Evolutionary conservation across 148 eudicot species (phyloP).

Genomic region (Amaranthus cruentus): DNA sequence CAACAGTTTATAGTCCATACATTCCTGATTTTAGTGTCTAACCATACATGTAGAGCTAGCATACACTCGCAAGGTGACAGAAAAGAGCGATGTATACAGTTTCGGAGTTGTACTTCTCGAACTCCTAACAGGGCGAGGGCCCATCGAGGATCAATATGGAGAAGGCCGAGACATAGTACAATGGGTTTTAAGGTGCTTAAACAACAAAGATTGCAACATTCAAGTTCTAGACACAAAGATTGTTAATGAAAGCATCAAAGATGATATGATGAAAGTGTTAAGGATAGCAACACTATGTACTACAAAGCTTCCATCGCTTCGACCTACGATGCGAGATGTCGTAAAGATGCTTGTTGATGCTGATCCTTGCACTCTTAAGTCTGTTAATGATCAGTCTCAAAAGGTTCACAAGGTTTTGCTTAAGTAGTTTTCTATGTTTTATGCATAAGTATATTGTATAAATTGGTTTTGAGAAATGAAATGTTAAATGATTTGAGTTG

Average conservation of each 20-base stretch:
- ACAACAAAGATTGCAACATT: slow-evolving; percentile 2
- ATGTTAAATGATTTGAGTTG: neutral
- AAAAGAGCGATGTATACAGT: slow-evolving; percentile 81
- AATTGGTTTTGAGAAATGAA: neutral
- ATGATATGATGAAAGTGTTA: slow-evolving; percentile 36
- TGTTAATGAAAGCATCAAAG: slow-evolving; percentile 8
- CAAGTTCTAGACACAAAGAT: slow-evolving; percentile 27
- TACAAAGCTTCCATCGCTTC: slow-evolving; percentile 55
- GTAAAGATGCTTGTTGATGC: slow-evolving; percentile 83
- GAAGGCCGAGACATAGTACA: slow-evolving; percentile 77
- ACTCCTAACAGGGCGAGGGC: slow-evolving; percentile 61
- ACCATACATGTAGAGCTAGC: slow-evolving; percentile 56
- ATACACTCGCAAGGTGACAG: slow-evolving; percentile 59
- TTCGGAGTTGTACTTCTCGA: slow-evolving; percentile 88
- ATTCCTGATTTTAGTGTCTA: neutral
- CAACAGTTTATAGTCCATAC: neutral
- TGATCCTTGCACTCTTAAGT: slow-evolving; percentile 33
- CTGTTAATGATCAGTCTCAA: slow-evolving; percentile 2
- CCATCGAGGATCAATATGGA: slow-evolving; percentile 64
- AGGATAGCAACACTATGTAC: slow-evolving; percentile 69
- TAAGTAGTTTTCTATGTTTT: neutral
- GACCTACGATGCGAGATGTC: slow-evolving; percentile 85
- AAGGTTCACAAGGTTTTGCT: slow-evolving; percentile 7
- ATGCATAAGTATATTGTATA: slow-evolving; percentile 3
- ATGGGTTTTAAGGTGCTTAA: slow-evolving; percentile 51